These are phyloP conservation scores for Chlorella sp. DNA, from an alignment of 139 green algal species.

Conservation along the genomic window DNA sequence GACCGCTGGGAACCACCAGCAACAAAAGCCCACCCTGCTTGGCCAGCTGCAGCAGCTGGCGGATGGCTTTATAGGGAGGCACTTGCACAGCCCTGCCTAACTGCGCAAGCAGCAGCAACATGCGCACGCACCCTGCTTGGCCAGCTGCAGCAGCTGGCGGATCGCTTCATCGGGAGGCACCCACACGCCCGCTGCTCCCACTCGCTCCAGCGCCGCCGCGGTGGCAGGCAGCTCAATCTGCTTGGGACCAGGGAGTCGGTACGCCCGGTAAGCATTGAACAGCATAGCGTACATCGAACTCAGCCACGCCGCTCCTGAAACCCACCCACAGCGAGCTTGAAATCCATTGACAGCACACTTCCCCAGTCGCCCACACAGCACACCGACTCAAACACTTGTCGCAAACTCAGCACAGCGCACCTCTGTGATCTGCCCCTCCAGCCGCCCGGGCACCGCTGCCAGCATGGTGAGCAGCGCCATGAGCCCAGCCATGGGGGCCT, in stretches of 20 bases:
- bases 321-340: too few species aligned
- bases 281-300: too few species aligned
- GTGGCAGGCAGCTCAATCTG: slow-evolving; percentile 3
- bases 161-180: slow-evolving; percentile 13
- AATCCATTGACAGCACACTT: too few species aligned
- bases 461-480: slow-evolving; percentile 67
- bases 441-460: slow-evolving; percentile 18
- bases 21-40: not conserved
- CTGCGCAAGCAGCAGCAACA: too few species aligned
- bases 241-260: too few species aligned
- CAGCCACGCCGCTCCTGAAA: too few species aligned
- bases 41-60: slow-evolving; percentile 56
- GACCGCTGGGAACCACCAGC: too few species aligned
- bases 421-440: slow-evolving; percentile 5
- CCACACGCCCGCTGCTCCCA: slow-evolving; percentile 5
- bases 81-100: not conserved
- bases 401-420: too few species aligned
- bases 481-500: slow-evolving; percentile 63
- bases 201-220: slow-evolving; percentile 5
- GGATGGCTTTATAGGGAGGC: not conserved
- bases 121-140: slow-evolving; percentile 40
- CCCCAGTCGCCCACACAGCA: too few species aligned
- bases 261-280: too few species aligned
- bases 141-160: slow-evolving; percentile 56
- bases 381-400: too few species aligned